Conservation (phyloP, 2,329 filamentous ascomycete genomes). For the Cladophialophora immunda region DNA sequence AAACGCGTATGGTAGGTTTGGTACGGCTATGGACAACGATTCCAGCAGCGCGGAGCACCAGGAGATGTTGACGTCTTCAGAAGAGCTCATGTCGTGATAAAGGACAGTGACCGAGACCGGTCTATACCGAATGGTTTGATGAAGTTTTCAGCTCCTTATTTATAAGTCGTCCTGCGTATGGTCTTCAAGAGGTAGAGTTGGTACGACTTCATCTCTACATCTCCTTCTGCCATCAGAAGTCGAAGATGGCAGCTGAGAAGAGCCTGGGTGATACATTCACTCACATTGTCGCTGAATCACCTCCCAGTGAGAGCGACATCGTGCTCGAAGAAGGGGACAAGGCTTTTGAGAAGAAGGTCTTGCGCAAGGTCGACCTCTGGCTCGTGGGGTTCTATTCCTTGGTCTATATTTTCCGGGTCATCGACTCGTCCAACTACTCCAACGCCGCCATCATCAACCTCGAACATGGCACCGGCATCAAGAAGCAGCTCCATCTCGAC, state of each 20-base stretch:
- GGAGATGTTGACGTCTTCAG: conserved; percentile 3
- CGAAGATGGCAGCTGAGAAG: conserved; percentile 22
- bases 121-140: not conserved
- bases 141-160: not conserved
- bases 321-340: conserved; percentile 3
- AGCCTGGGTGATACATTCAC: conserved; percentile 16
- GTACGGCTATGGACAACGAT: not conserved
- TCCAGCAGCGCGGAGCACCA: not conserved
- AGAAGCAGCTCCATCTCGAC: conserved; percentile 30
- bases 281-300: conserved; percentile 2
- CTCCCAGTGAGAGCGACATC: not conserved
- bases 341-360: conserved; percentile 41
- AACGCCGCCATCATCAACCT: conserved; percentile 40
- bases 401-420: conserved; percentile 38
- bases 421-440: conserved; percentile 39
- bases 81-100: not conserved
- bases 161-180: not conserved
- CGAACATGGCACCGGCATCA: conserved; percentile 37
- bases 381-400: conserved; percentile 37
- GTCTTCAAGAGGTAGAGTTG: not conserved
- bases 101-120: not conserved
- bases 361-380: conserved; percentile 33
- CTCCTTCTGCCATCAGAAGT: not conserved
- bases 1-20: not conserved
- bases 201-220: not conserved